These are phyloP conservation scores for Selaginella moellendorffii DNA, from an alignment of 75 land plant genomes.

Conservation along the genomic window DNA sequence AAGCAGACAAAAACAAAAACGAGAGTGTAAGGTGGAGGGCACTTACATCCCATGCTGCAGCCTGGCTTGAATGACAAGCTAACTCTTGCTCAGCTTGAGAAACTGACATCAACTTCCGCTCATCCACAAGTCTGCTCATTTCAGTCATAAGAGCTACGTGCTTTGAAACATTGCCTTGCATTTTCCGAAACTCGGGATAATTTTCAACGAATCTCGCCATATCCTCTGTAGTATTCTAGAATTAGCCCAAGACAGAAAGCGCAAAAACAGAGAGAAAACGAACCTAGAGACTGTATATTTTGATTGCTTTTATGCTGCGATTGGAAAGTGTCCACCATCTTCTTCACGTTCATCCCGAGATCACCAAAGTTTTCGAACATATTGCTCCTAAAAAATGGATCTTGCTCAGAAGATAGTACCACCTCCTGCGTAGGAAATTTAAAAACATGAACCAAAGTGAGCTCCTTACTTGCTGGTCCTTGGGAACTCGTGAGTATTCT, in stretches of 20 bases:
- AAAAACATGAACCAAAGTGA: neutral
- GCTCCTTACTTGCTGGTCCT: conserved; percentile 68
- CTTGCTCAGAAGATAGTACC: conserved; percentile 92
- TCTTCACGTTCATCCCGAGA: conserved; percentile 93
- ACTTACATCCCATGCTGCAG: conserved; percentile 76
- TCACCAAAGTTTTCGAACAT: conserved; percentile 99
- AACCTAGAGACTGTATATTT: conserved; percentile 93
- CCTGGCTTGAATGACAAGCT: conserved; percentile 84
- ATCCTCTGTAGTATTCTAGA: conserved; percentile 88
- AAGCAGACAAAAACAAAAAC: too few species aligned
- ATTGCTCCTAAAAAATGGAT: conserved; percentile 71
- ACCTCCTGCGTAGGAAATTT: conserved; percentile 48
- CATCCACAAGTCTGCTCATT: conserved; percentile 91
- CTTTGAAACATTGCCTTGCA: conserved; percentile 98
- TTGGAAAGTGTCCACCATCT: conserved; percentile 95
- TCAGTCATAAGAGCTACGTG: conserved; percentile 98
- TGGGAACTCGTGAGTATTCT: conserved; percentile 40
- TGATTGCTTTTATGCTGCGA: conserved; percentile 84
- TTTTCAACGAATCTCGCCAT: conserved; percentile 99
- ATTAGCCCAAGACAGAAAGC: too few species aligned
- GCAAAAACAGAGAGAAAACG: conserved; percentile 2
- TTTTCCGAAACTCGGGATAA: conserved; percentile 88
- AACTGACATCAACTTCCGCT: conserved; percentile 78
- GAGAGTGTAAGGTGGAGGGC: too few species aligned
- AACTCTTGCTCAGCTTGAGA: conserved; percentile 97